phyloP scores from a whole-genome alignment of 2,329 filamentous ascomycete genomes.

The Didymella arachidicola region DNA sequence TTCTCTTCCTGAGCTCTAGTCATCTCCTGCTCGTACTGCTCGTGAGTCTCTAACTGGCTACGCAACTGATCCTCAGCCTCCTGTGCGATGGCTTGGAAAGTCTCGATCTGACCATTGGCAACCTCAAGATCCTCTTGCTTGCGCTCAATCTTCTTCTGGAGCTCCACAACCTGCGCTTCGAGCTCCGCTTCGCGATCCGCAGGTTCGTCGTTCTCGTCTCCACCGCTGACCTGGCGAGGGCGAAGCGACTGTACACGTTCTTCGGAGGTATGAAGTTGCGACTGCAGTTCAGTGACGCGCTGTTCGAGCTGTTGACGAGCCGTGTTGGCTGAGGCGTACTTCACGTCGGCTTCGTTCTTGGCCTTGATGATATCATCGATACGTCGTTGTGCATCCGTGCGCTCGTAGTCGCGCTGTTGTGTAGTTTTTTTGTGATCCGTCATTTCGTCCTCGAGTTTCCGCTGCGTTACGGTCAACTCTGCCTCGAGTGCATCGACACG shows the following conservation, averaged over 20 bases:
- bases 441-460: slow-evolving; percentile 80
- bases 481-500: slow-evolving; percentile 80
- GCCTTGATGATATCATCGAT: slow-evolving; percentile 90
- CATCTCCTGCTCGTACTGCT: slow-evolving; percentile 76
- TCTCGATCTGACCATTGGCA: slow-evolving; percentile 80
- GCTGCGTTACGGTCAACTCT: slow-evolving; percentile 79
- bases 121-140: slow-evolving; percentile 81
- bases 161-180: slow-evolving; percentile 80
- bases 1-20: slow-evolving; percentile 78
- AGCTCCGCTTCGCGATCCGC: slow-evolving; percentile 78
- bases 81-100: slow-evolving; percentile 89
- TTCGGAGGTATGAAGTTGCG: slow-evolving; percentile 87
- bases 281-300: slow-evolving; percentile 85
- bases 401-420: slow-evolving; percentile 87
- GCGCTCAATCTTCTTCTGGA: slow-evolving; percentile 86
- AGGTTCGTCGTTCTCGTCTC: slow-evolving; percentile 62
- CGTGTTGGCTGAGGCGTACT: slow-evolving; percentile 85
- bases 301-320: slow-evolving; percentile 87
- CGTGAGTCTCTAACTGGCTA: slow-evolving; percentile 78
- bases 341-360: slow-evolving; percentile 81
- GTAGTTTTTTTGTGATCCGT: slow-evolving; percentile 85
- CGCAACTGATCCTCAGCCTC: slow-evolving; percentile 86
- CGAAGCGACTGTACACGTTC: slow-evolving; percentile 84
- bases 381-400: slow-evolving; percentile 84
- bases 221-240: slow-evolving; percentile 67